phyloP scores from a whole-genome alignment of 2,329 filamentous ascomycete genomes.

The Cyclaneusma minus region DNA sequence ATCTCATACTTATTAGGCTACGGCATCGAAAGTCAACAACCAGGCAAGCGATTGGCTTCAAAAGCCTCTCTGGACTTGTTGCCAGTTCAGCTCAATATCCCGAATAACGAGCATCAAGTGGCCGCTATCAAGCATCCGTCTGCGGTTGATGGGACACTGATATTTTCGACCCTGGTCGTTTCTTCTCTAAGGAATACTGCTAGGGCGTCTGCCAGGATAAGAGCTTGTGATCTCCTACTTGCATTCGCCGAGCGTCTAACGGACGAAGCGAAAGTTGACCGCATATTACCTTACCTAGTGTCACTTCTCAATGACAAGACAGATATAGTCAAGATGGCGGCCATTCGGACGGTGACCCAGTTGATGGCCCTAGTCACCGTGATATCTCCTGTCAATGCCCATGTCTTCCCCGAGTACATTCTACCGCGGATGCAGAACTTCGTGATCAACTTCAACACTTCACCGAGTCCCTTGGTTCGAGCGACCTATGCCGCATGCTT shows the following conservation, averaged over 20 bases:
- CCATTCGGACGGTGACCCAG: constrained; percentile 75
- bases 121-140: constrained; percentile 43
- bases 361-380: constrained; percentile 74
- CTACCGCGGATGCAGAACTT: constrained; percentile 48
- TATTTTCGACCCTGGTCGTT: constrained; percentile 80
- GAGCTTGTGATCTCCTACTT: constrained; percentile 79
- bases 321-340: constrained; percentile 72
- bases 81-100: constrained; percentile 72
- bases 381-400: constrained; percentile 65
- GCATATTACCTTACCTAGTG: constrained; percentile 82
- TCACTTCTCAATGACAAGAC: constrained; percentile 66
- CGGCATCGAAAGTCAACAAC: constrained; percentile 26
- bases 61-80: constrained; percentile 48
- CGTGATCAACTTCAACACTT: constrained; percentile 31
- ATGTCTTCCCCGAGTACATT: constrained; percentile 54
- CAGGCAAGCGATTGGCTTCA: constrained; percentile 22
- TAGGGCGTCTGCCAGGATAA: constrained; percentile 70
- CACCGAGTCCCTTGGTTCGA: constrained; percentile 56
- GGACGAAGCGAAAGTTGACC: constrained; percentile 89
- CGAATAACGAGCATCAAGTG: constrained; percentile 63
- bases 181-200: constrained; percentile 82
- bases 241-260: constrained; percentile 84
- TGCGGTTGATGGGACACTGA: constrained; percentile 76
- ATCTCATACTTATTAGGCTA: constrained; percentile 89
- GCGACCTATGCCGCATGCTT: constrained; percentile 89